Evolutionary conservation across 805 yeast genomes (phyloP), one percentile per base, ranked within the genome.

Genomic region (Spencermartinsiella europaea): DNA sequence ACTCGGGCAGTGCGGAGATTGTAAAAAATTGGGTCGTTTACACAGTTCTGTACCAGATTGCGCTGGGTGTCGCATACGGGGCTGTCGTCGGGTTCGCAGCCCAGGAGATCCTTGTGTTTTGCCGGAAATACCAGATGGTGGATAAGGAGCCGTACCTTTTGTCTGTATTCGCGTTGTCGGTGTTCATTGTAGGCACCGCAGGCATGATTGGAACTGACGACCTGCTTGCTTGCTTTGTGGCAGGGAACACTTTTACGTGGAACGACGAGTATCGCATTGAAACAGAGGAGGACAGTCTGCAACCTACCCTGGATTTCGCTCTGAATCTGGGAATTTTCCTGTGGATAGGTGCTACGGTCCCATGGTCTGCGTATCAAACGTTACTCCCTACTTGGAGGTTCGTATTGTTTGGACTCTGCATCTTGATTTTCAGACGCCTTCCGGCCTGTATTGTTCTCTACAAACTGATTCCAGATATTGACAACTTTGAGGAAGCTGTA

Each of bases 181-280:
- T 64, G 62, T 76, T 59, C 76, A 81, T 58, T 76, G 81, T 41
- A 77, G 90, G 51, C 58, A 80, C 64, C 75, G 89, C 54, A 64
- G 86, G 69, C 5, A 71, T 81, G 64, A 60, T 83, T 36, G 89
- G 88, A 16, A 77, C 80, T 15, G 89, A 83, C 63, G 89, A 83
- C 59, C 72, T 83, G 47, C 68, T 83, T 40, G 85, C 82, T 3
- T 80, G 87, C 8, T 83, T 83, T 60, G 77, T 83, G 4, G 88
- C 87, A 1, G 89, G 89, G 21, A 75, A 83, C 1, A 77, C 83
- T 0, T 81, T 83, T 59, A 79, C 85, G 3, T 83, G 89, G 89
- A 80, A 80, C 43, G 88, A 86, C 20, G 78, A 77, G 65, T 79
- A 75, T 60, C 77, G 84, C 27, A 65, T 68, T 40, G 73, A 72